Evolutionary conservation across 208 protist species (phyloP), one percentile per base, ranked within the genome.

Genomic region (Herpetomonas muscarum): DNA sequence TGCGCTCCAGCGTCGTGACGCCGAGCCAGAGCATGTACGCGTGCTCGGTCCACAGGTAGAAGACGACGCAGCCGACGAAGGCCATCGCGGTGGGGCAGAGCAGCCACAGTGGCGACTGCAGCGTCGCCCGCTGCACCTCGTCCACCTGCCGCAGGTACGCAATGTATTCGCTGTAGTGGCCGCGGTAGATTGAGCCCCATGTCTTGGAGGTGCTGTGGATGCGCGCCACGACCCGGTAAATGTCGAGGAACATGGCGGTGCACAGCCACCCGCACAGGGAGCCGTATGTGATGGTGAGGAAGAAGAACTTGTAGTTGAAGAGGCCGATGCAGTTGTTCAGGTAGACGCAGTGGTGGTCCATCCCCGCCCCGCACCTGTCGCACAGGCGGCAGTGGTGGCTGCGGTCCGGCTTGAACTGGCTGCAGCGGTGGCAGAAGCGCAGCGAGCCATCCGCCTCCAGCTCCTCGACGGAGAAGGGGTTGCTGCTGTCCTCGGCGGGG

Each of bases 281-380:
- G 9, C 62, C 42, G 61, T 94, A 92, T 7, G 75, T 61, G 17
- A 93, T 47, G 44, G 86, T 79, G 1, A 93, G 54, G 24, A 93
- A 62, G 55, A 96, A 97, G 21, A 79, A 74, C 54, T 93, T 93
- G 66, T 94, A 90, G 67, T 94, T 92, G 19, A 63, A 25, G 53
- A 67, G 64, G 6, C 80, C 79, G n/a, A 92, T 76, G 56, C 86
- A 93, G 49, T 76, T 91, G 62, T 84, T 85, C 17, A 90, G 32
- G 22, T 76, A 80, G 17, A 56, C 64, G 57, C 86, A 93, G 55
- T 93, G 86, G 57, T 93, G 86, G 66, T 93, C 86, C 70, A 87
- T 83, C 28, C 50, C n/a, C 21, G 46, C 57, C 2, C 85, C 77
- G 62, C 86, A 93, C 5, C 61, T 52, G 28, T 58, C 24, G 61